Conservation (phyloP, 2,329 filamentous ascomycete species). For the Venturia aucupariae region DNA sequence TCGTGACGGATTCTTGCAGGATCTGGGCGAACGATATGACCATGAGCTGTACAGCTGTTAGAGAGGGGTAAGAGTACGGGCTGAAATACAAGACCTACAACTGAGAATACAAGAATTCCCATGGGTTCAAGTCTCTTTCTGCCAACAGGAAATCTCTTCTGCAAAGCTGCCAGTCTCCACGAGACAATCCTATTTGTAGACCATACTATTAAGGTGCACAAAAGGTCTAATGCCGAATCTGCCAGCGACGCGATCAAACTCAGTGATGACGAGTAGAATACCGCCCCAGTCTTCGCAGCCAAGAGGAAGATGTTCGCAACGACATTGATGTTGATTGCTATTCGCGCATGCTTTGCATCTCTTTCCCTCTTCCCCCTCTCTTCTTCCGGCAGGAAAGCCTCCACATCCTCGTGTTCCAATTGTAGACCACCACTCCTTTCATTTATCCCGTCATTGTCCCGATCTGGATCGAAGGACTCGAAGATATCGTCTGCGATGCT, state of each 20-base stretch:
- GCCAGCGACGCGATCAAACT: constrained; percentile 46
- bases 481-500: constrained; percentile 49
- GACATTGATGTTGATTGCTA: constrained; percentile 53
- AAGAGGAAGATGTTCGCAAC: constrained; percentile 51
- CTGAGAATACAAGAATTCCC: constrained; percentile 70
- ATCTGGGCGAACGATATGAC: constrained; percentile 74
- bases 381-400: constrained; percentile 46
- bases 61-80: background rate
- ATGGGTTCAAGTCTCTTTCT: constrained; percentile 68
- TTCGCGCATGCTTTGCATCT: constrained; percentile 40
- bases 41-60: constrained; percentile 55
- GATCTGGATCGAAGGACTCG: constrained; percentile 51
- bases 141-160: constrained; percentile 56
- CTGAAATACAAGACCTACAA: constrained; percentile 34
- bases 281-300: constrained; percentile 46
- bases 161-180: constrained; percentile 44
- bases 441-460: constrained; percentile 42
- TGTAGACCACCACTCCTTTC: constrained; percentile 45
- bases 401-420: constrained; percentile 40
- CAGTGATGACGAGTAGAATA: constrained; percentile 47
- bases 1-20: constrained; percentile 49
- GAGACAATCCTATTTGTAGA: constrained; percentile 49
- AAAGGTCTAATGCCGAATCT: constrained; percentile 51
- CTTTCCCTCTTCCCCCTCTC: constrained; percentile 41
- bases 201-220: constrained; percentile 54